Base-by-base conservation (phyloP, 2,329 filamentous ascomycete species). In the Capronia coronata region DNA sequence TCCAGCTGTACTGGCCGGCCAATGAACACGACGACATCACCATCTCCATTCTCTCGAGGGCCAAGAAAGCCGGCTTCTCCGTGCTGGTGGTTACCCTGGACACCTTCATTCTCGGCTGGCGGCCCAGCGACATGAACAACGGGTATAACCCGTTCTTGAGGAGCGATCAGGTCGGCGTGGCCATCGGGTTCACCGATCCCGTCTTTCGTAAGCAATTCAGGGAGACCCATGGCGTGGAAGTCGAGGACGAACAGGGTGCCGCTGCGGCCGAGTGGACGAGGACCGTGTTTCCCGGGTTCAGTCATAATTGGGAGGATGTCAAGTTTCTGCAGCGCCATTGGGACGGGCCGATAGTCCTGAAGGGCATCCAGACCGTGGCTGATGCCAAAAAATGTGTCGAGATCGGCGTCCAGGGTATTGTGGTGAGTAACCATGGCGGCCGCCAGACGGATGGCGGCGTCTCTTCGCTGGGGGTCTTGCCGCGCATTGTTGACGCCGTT, bases 71-170 rank as follows among this genome's bases (percentile, higher is more conserved):
- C 25, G 84, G 83, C 1, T 88, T 75, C 66, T 74, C 73, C 27
- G 82, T 80, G 0, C 71, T 88, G 0, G 77, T 88, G 5, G 80
- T 89, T 1, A 89, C 86, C 0, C 71, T 87, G 0, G 85, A 89
- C 64, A 87, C 83, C 0, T 86, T 79, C 66, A 75, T 75, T 10
- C 71, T 88, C 29, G 77, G 76, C 0, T 89, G 84, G 82, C 72
- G 85, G 30, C 84, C 83, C 0, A 73, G 71, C 0, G 84, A 87
- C 61, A 73, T 87, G 3, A 83, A 86, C 55, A 73, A 74, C 11
- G 77, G 71, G 1, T 69, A 67, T 46, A 57, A 70, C 10, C 68
- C 82, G 0, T 84, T 86, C 55, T 66, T 80, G 22, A 72, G 68
- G 32, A 77, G 78, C 0, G 64, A 55, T 8, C 30, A 34, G 30